These are phyloP conservation scores for Cinchona pubescens DNA, from an alignment of 257 asterid species.

Conservation along the genomic window DNA sequence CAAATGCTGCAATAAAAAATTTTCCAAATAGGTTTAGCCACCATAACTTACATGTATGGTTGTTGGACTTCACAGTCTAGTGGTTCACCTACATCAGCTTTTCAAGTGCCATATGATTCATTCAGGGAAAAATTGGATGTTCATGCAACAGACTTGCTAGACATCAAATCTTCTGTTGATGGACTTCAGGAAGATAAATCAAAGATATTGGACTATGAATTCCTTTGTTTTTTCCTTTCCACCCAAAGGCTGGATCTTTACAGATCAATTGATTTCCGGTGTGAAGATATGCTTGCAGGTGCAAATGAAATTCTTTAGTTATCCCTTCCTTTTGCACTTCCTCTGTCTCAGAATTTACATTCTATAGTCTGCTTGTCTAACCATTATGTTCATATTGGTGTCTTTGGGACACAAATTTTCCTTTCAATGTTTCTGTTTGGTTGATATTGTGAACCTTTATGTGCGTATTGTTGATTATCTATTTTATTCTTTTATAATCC, in stretches of 20 bases:
- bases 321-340: neutral
- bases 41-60: neutral
- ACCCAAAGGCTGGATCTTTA: conserved; percentile 78
- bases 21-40: neutral
- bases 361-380: neutral
- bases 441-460: neutral
- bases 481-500: neutral
- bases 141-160: conserved; percentile 31
- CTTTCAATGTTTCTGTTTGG: conserved; percentile 4
- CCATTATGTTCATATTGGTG: neutral
- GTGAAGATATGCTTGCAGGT: conserved; percentile 97
- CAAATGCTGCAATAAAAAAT: neutral
- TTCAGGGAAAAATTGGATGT: conserved; percentile 57
- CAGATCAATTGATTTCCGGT: conserved; percentile 84
- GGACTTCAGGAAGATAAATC: conserved; percentile 37
- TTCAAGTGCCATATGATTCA: conserved; percentile 78
- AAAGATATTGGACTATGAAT: conserved; percentile 76
- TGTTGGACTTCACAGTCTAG: conserved; percentile 52
- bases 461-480: neutral
- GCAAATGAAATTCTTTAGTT: conserved; percentile 3
- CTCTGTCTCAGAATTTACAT: neutral
- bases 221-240: conserved; percentile 83
- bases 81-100: conserved; percentile 75
- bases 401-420: neutral
- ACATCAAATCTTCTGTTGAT: conserved; percentile 29